Percentiles rank a stretch among this genome's conserved stretches.
phyloP scores from a whole-genome alignment of 192 early-diverging fungal genomes.

The Mortierella claussenii region DNA sequence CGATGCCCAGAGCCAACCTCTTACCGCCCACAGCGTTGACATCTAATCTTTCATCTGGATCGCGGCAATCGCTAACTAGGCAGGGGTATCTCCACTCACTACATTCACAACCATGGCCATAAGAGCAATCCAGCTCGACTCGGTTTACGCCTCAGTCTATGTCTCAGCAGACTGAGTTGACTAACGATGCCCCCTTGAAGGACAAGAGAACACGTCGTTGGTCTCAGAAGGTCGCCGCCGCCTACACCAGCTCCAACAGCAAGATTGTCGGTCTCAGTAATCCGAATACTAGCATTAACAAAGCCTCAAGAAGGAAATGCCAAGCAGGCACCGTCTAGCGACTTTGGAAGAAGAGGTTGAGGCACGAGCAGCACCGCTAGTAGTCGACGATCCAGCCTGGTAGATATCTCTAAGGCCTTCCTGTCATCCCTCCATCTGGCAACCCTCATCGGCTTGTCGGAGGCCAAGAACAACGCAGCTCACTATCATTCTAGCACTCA shows the following conservation, averaged over 20 bases:
- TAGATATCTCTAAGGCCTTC: conserved; percentile 31
- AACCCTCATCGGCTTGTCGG: conserved; percentile 5
- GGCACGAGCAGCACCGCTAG: background rate
- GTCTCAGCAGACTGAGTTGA: background rate
- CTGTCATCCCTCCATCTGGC: conserved; percentile 24
- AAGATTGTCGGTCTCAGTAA: background rate
- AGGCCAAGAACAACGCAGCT: background rate
- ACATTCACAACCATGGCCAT: background rate
- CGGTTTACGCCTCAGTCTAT: background rate
- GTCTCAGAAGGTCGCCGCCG: conserved; percentile 1
- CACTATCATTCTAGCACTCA: background rate
- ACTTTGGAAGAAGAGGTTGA: background rate
- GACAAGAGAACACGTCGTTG: conserved; percentile 11
- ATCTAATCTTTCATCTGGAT: too few relatives aligned
- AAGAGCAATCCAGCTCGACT: background rate
- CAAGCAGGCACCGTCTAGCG: background rate
- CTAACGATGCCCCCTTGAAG: background rate
- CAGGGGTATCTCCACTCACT: background rate
- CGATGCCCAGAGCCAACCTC: background rate
- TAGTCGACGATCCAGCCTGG: conserved; percentile 23
- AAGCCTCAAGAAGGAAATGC: background rate
- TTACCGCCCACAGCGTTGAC: too few relatives aligned
- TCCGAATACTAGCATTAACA: background rate
- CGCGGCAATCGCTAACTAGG: background rate
- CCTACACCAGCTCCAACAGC: background rate